phyloP scores from a whole-genome alignment of 768 basidiomycete genomes.

The Mrakia gelida region DNA sequence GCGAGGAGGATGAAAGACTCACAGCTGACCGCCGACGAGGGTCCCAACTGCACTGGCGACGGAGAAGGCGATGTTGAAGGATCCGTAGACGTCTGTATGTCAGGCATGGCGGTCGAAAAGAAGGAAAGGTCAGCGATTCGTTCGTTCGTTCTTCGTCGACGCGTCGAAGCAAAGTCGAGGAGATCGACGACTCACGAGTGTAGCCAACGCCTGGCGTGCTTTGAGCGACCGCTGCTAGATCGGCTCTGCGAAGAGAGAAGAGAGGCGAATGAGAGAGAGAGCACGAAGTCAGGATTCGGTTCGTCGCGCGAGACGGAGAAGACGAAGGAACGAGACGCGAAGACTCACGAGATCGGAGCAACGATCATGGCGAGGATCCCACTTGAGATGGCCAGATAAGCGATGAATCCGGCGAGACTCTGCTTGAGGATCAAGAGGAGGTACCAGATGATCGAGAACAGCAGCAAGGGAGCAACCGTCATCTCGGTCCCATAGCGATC shows the following conservation, averaged over 20 bases:
- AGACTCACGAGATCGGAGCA: background rate
- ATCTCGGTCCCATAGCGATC: background rate
- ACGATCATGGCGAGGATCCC: background rate
- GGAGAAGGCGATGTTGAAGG: conserved; percentile 15
- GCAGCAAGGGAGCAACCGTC: background rate
- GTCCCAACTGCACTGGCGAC: background rate
- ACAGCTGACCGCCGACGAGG: conserved; percentile 8
- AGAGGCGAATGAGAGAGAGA: background rate
- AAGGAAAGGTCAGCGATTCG: background rate
- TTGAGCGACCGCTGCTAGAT: background rate
- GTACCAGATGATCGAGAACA: conserved; percentile 10
- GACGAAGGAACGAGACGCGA: background rate
- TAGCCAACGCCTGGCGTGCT: background rate
- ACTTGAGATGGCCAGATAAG: background rate
- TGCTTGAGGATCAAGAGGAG: background rate
- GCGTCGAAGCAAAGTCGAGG: background rate
- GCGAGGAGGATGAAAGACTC: background rate
- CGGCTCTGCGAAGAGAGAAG: background rate
- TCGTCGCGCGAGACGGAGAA: background rate
- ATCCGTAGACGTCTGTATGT: conserved; percentile 5
- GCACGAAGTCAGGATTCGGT: background rate
- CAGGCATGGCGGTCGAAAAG: too few species aligned
- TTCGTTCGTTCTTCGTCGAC: background rate
- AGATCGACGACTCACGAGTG: background rate
- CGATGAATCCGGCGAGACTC: conserved; percentile 14